Conservation (phyloP, 768 basidiomycete genomes). For the Mycena rebaudengoi region DNA sequence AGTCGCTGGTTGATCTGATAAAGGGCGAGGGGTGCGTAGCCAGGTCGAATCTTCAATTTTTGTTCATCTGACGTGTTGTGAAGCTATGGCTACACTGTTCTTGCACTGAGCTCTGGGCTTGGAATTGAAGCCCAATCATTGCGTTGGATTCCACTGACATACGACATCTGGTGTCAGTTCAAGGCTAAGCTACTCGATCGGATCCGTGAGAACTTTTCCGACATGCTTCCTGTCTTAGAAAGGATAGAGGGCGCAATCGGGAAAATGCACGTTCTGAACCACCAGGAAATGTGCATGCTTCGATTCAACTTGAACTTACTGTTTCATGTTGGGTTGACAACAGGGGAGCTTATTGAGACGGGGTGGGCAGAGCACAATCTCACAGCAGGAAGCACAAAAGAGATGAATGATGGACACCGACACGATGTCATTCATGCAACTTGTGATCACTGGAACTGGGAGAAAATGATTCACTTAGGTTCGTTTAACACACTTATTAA, state of each 20-base stretch:
- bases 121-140: background rate
- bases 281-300: background rate
- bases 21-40: conserved; percentile 11
- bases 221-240: background rate
- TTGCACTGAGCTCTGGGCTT: no score
- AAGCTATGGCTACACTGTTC: no score
- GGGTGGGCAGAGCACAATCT: conserved; percentile 24
- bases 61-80: background rate
- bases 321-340: background rate
- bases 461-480: conserved; percentile 20
- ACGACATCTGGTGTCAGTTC: conserved; percentile 18
- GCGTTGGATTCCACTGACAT: conserved; percentile 4
- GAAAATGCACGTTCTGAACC: conserved; percentile 13
- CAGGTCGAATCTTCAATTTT: background rate
- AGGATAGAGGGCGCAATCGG: conserved; percentile 12
- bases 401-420: conserved; percentile 29
- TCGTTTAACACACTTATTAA: no score
- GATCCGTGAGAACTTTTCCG: background rate
- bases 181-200: background rate
- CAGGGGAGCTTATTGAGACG: conserved; percentile 21
- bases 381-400: no score
- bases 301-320: conserved; percentile 1
- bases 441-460: conserved; percentile 22
- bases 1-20: conserved; percentile 1
- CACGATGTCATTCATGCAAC: conserved; percentile 22